Percentiles rank a stretch among this genome's conserved stretches.
phyloP scores from a whole-genome alignment of 257 asterid species.

The Penstemon davidsonii region DNA sequence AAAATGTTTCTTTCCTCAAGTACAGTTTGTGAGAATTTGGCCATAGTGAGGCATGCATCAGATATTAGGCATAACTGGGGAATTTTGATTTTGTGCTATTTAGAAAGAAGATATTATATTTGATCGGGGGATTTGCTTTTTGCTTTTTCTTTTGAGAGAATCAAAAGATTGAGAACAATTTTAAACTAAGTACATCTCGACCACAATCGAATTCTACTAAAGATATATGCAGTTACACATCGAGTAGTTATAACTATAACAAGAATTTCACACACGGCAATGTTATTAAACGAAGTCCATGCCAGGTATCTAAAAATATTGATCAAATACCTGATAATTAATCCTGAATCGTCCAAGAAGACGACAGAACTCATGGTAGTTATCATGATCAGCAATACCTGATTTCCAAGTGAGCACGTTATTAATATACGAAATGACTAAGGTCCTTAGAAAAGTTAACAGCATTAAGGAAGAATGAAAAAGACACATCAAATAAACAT shows the following conservation, averaged over 20 bases:
- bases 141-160: background rate
- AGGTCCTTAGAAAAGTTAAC: conserved; percentile 16
- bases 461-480: conserved; percentile 17
- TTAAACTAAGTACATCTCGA: conserved; percentile 6
- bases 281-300: conserved; percentile 24
- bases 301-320: conserved; percentile 14
- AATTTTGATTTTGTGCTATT: background rate
- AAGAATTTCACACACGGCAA: background rate
- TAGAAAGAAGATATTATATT: background rate
- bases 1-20: background rate
- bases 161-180: conserved; percentile 11
- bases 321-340: conserved; percentile 77
- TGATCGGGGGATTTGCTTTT: too few species aligned
- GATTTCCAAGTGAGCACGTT: conserved; percentile 39
- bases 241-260: background rate
- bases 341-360: conserved; percentile 97
- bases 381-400: conserved; percentile 97
- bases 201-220: background rate
- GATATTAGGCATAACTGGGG: background rate
- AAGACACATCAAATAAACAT: conserved; percentile 22
- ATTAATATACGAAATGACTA: conserved; percentile 25
- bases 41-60: background rate
- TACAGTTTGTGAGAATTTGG: background rate
- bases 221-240: background rate
- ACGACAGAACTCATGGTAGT: conserved; percentile 98